A percentile compares a stretch with the other conserved stretches of the same genome.
phyloP scores from a whole-genome alignment of 768 basidiomycete genomes.

The Sarcodon sp. region DNA sequence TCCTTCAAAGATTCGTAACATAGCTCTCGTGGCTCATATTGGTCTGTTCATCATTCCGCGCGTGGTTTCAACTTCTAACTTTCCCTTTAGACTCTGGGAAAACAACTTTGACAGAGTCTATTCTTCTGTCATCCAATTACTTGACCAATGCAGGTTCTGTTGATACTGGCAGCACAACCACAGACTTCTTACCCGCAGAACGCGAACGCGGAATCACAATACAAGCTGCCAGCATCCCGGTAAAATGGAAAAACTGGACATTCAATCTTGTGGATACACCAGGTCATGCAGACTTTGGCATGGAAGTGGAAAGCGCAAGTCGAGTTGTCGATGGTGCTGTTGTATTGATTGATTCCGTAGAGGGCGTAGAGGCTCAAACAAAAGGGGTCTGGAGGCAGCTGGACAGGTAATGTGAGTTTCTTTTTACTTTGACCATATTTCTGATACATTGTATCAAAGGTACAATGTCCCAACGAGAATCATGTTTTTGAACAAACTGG shows the following conservation, averaged over 20 bases:
- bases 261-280: constrained; percentile 88
- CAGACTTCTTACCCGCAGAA: constrained; percentile 83
- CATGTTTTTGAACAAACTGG: constrained; percentile 80
- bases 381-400: constrained; percentile 82
- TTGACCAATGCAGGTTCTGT: constrained; percentile 68
- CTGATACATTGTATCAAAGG: constrained; percentile 23
- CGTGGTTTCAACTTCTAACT: constrained; percentile 2
- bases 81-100: constrained; percentile 67
- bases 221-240: constrained; percentile 85
- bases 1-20: constrained; percentile 45
- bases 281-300: constrained; percentile 92
- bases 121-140: constrained; percentile 64
- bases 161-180: constrained; percentile 83
- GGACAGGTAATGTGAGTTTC: constrained; percentile 48
- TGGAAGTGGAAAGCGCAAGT: constrained; percentile 92
- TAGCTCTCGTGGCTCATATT: constrained; percentile 85
- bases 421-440: background rate
- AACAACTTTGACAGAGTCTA: constrained; percentile 82
- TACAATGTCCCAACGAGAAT: constrained; percentile 72
- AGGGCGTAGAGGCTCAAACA: constrained; percentile 86
- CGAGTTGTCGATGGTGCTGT: constrained; percentile 85
- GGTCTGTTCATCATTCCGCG: constrained; percentile 28
- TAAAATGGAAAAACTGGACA: constrained; percentile 73
- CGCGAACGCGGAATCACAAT: constrained; percentile 87
- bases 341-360: constrained; percentile 80